Conservation (phyloP, 2,329 filamentous ascomycete genomes). For the Cercospora zeae-maydis region DNA sequence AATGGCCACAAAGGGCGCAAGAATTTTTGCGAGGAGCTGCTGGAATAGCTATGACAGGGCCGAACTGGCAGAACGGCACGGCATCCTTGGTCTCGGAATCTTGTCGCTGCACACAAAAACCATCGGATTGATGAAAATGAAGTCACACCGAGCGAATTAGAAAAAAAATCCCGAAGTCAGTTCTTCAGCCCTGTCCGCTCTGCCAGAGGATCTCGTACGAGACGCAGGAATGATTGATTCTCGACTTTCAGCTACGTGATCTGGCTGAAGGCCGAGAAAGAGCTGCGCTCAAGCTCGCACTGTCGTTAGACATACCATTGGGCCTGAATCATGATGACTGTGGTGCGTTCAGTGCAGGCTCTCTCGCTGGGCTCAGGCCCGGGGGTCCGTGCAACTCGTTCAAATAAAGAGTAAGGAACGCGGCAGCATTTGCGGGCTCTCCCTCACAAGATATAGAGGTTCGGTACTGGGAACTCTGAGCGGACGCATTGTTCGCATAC, state of each 20-base stretch:
- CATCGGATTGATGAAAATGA: constrained; percentile 49
- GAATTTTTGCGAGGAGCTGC: constrained; percentile 53
- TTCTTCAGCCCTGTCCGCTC: constrained; percentile 25
- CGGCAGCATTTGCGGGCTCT: too few relatives aligned
- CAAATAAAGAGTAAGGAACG: too few relatives aligned
- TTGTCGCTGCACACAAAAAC: constrained; percentile 45
- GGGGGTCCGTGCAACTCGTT: too few relatives aligned
- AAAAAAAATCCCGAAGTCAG: constrained; percentile 47
- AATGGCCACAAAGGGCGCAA: constrained; percentile 55
- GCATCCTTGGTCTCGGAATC: constrained; percentile 49
- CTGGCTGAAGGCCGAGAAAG: background rate
- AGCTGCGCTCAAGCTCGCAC: background rate
- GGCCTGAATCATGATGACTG: background rate
- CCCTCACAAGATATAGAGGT: too few relatives aligned
- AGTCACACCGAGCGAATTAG: constrained; percentile 45
- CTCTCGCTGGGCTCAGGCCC: background rate
- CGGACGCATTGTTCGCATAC: too few relatives aligned
- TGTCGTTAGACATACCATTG: background rate
- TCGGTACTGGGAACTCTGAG: too few relatives aligned
- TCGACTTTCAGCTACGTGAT: background rate
- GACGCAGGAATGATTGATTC: background rate
- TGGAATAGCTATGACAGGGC: constrained; percentile 28
- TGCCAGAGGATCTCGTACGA: background rate
- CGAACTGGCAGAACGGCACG: too few relatives aligned
- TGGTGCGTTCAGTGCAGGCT: background rate